Conservation (phyloP, 23 red algal genomes). For the Pyropia haitanensis region DNA sequence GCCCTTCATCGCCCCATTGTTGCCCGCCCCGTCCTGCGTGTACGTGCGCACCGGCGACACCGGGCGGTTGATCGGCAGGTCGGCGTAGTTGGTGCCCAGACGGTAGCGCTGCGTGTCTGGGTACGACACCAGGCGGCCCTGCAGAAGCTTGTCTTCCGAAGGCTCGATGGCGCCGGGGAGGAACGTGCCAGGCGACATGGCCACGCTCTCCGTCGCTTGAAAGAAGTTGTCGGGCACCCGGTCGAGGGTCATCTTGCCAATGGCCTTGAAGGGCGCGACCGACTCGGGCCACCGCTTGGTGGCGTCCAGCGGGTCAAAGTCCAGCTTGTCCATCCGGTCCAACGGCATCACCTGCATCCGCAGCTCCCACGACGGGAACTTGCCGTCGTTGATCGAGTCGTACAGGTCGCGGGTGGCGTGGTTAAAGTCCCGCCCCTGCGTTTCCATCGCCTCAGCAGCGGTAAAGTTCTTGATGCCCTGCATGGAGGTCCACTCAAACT, state of each 20-base stretch:
- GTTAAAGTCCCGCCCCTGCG: constrained; percentile 82
- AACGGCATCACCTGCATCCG: constrained; percentile 86
- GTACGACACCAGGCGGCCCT: constrained; percentile 87
- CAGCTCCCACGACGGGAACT: constrained; percentile 79
- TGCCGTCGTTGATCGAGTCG: constrained; percentile 71
- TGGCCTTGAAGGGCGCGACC: constrained; percentile 66
- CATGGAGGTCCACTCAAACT: constrained; percentile 87
- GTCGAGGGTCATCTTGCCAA: constrained; percentile 84
- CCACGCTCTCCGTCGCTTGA: constrained; percentile 82
- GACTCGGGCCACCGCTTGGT: constrained; percentile 95
- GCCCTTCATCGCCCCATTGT: constrained; percentile 10
- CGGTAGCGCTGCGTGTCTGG: constrained; percentile 96
- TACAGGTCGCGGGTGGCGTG: constrained; percentile 94
- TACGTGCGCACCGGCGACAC: constrained; percentile 20
- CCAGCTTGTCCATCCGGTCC: constrained; percentile 43
- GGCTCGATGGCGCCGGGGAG: constrained; percentile 78
- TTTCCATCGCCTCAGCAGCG: constrained; percentile 74
- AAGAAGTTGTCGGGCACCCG: constrained; percentile 92
- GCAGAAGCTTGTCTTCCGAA: constrained; percentile 91
- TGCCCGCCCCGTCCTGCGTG: constrained; percentile 32
- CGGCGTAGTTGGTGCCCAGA: constrained; percentile 84
- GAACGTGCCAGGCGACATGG: constrained; percentile 84
- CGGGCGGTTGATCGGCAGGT: constrained; percentile 95
- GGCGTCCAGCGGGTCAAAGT: constrained; percentile 83
- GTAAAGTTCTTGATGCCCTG: constrained; percentile 79